Base-by-base conservation (phyloP, 805 yeast species). In the Starmera dryadoides region DNA sequence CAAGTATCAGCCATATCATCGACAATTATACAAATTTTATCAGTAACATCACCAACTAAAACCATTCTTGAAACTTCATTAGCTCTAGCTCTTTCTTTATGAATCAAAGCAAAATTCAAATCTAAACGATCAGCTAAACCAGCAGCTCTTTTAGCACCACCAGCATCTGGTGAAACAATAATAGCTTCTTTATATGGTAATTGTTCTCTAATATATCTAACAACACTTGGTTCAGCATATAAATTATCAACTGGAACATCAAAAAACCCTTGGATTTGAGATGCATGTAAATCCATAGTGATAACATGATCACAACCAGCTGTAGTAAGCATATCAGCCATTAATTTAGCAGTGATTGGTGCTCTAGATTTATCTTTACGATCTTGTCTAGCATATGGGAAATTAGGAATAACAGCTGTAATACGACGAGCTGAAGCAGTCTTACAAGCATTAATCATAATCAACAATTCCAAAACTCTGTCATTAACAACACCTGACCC, bases 1-100 rank as follows among this genome's bases (percentile, higher is more conserved):
- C 94, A 85, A 17, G 94, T 85, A 58, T 85, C 94, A 34, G 93
- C 93, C 88, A 85, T 85, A 60, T 85, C 94, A 63, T 85, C 94
- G 34, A 85, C 86, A 50, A 85, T 75, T 40, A 85, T 68, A 65
- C 93, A 85, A 36, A 78, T 69, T 60, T 84, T 84, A 43, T 75
- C 81, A 3, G 79, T 64, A 29, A 85, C 94, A 63, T 85, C 93
- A 55, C 94, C 94, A 37, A 85, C 94, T 38, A 85, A 68, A 18
- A 83, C 89, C 94, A 85, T 85, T 56, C 83, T 71, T 32, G 86
- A 77, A 30, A 85, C 89, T 57, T 84, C 93, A 56, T 85, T 85
- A 22, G 93, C 93, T 46, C 81, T 71, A 19, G 83, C 86, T 59
- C 94, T 71, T 62, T 85, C 94, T 59, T 85, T 85, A 61, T 85